These are phyloP conservation scores for Kandelia obovata DNA, from an alignment of 345 rosid genomes.

Conservation along the genomic window DNA sequence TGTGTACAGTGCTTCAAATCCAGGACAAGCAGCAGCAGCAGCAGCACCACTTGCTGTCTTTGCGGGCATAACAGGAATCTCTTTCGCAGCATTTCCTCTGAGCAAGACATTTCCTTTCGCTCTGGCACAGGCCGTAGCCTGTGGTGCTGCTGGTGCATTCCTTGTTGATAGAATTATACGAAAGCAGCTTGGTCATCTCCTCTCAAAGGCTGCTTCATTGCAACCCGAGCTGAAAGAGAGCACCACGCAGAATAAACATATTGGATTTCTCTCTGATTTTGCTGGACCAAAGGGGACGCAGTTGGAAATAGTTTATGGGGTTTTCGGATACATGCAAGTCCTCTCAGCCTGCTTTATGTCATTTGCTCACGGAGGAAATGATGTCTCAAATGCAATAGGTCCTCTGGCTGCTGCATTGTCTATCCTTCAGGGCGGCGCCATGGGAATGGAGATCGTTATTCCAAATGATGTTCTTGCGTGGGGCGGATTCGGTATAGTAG, in stretches of 20 bases:
- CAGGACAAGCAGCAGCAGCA: constrained; percentile 86
- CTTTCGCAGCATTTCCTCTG: constrained; percentile 86
- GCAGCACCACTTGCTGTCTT: constrained; percentile 86
- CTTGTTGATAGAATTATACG: constrained; percentile 58
- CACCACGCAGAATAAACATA: constrained; percentile 33
- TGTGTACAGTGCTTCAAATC: constrained; percentile 95
- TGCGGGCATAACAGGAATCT: constrained; percentile 67
- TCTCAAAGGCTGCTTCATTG: constrained; percentile 42
- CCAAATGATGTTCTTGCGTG: constrained; percentile 87
- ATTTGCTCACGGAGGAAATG: constrained; percentile 94
- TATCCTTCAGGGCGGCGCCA: constrained; percentile 69
- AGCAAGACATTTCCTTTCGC: constrained; percentile 62
- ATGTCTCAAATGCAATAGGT: constrained; percentile 94
- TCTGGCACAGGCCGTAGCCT: constrained; percentile 66
- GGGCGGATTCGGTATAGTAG: constrained; percentile 98
- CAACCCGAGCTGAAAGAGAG: constrained; percentile 35
- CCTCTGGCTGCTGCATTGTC: constrained; percentile 88
- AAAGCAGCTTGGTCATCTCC: constrained; percentile 87
- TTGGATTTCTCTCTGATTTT: constrained; percentile 79
- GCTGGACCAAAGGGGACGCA: constrained; percentile 95
- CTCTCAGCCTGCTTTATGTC: constrained; percentile 99
- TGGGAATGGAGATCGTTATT: constrained; percentile 58
- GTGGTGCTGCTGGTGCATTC: constrained; percentile 82
- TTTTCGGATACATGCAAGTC: constrained; percentile 93
- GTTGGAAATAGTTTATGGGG: constrained; percentile 81